These are phyloP conservation scores for Gremmenia infestans DNA, from an alignment of 2,329 filamentous ascomycete species.

Conservation along the genomic window DNA sequence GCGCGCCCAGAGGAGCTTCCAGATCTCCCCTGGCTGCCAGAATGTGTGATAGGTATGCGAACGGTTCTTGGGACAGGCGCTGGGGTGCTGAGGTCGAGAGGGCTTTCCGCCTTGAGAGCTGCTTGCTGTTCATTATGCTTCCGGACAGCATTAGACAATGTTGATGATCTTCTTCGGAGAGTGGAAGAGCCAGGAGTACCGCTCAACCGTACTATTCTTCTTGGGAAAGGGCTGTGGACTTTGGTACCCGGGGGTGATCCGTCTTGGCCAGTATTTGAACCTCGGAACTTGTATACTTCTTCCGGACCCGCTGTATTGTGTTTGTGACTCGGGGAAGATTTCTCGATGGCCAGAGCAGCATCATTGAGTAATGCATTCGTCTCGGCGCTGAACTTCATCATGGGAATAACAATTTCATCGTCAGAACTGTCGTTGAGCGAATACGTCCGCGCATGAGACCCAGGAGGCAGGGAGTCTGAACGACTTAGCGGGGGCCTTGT, in stretches of 20 bases:
- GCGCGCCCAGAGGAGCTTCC: constrained; percentile 25
- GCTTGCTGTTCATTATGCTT: constrained; percentile 19
- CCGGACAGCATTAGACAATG: constrained; percentile 23
- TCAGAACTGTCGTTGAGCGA: constrained; percentile 80
- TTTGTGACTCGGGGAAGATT: constrained; percentile 15
- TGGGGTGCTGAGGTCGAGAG: constrained; percentile 30
- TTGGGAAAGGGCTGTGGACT: constrained; percentile 27
- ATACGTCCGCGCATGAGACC: constrained; percentile 39
- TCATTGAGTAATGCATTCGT: constrained; percentile 79
- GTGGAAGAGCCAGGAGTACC: constrained; percentile 27
- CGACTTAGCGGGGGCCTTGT: constrained; percentile 37
- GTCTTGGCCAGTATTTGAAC: constrained; percentile 6
- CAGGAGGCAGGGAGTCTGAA: constrained; percentile 12
- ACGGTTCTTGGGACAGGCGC: constrained; percentile 28
- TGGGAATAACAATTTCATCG: constrained; percentile 81
- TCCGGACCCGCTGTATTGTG: constrained; percentile 16
- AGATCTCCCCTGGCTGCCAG: constrained; percentile 23
- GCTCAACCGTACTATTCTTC: constrained; percentile 30
- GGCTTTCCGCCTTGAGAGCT: constrained; percentile 22
- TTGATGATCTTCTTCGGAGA: constrained; percentile 24
- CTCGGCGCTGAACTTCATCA: constrained; percentile 85
- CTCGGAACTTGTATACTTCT: constrained; percentile 12
- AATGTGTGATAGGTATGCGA: constrained; percentile 24
- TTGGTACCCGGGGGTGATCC: constrained; percentile 12
- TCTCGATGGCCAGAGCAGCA: constrained; percentile 35